These are phyloP conservation scores for Tolypocladium sp. DNA, from an alignment of 2,329 filamentous ascomycete species.

Conservation along the genomic window DNA sequence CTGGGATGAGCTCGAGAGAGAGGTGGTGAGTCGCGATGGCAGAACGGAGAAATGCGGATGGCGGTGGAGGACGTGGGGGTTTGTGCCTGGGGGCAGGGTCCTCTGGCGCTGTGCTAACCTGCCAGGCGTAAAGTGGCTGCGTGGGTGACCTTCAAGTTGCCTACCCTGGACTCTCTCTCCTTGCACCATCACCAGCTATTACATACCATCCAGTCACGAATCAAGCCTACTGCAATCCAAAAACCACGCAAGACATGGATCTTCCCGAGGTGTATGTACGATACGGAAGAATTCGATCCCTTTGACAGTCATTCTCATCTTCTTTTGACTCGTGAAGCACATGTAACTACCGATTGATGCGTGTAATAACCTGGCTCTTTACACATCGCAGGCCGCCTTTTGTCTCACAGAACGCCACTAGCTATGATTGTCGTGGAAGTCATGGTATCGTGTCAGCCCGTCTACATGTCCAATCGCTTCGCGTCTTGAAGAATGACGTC, in stretches of 20 bases:
- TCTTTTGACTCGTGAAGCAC: neutral
- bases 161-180: neutral
- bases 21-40: neutral
- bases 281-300: too few species aligned
- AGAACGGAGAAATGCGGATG: neutral
- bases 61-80: neutral
- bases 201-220: neutral
- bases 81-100: neutral
- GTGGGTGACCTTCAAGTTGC: neutral
- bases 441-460: neutral
- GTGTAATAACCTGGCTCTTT: too few species aligned
- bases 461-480: neutral
- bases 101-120: neutral
- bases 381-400: too few species aligned
- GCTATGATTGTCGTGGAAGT: neutral
- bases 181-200: neutral
- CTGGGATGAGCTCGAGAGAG: neutral
- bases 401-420: neutral
- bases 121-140: neutral
- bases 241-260: neutral
- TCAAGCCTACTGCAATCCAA: too few species aligned
- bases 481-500: constrained; percentile 19
- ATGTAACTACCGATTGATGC: too few species aligned
- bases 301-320: neutral
- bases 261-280: neutral